Conservation (phyloP, 345 rosid species). For the Corymbia maculata region DNA sequence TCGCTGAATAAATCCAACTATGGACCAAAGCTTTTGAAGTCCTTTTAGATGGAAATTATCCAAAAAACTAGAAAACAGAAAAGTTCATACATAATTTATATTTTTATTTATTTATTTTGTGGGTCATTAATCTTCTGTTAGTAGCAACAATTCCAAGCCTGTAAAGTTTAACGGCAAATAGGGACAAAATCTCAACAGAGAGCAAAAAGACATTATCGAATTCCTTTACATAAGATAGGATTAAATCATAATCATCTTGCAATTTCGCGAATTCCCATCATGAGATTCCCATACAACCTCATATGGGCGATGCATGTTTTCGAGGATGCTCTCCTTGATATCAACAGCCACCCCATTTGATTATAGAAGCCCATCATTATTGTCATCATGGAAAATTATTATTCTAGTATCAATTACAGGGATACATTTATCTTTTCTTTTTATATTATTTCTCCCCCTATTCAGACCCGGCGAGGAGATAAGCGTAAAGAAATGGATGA, state of each 20-base stretch:
- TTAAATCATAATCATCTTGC: background rate
- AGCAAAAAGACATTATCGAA: background rate
- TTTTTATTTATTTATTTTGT: background rate
- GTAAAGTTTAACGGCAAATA: background rate
- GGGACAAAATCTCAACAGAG: background rate
- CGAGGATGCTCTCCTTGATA: background rate
- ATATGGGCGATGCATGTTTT: background rate
- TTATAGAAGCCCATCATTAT: background rate
- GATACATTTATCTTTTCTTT: background rate
- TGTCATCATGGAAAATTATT: background rate
- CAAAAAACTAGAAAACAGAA: background rate
- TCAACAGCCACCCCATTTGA: background rate
- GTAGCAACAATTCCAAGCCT: background rate
- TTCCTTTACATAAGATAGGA: background rate
- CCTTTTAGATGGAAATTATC: background rate
- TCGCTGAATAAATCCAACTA: background rate
- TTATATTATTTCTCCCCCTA: background rate
- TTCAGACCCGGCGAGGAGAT: background rate
- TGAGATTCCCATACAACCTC: constrained; percentile 6
- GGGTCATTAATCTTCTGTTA: background rate
- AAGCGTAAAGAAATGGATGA: background rate
- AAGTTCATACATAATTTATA: background rate
- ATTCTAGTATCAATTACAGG: background rate
- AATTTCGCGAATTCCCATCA: background rate
- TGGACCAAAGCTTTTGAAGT: background rate